A percentile compares a stretch with the other conserved stretches of the same genome.
phyloP scores from a whole-genome alignment of 192 early-diverging fungal species.

The Podochytrium sp. region DNA sequence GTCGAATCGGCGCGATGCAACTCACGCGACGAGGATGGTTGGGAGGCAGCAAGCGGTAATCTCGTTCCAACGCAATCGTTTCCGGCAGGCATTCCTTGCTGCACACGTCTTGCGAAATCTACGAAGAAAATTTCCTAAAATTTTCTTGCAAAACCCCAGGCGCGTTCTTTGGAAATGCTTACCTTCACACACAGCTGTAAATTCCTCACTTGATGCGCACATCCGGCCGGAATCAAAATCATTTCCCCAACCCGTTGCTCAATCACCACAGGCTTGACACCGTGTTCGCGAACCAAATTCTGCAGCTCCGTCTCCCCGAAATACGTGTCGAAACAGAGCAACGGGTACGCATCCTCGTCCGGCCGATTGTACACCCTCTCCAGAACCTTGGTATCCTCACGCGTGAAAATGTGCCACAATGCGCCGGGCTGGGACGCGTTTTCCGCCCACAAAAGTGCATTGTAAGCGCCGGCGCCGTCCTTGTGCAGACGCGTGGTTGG shows the following conservation, averaged over 20 bases:
- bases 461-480: constrained; percentile 8
- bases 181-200: constrained; percentile 26
- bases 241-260: constrained; percentile 16
- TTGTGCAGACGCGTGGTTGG: constrained; percentile 8
- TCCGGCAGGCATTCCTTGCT: constrained; percentile 5
- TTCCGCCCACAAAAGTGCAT: not conserved
- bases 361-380: not conserved
- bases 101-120: constrained; percentile 19
- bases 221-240: constrained; percentile 22
- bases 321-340: not conserved
- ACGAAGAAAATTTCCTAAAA: not conserved
- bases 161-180: not conserved
- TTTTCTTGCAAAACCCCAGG: not conserved
- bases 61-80: not conserved
- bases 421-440: not conserved
- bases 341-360: not conserved
- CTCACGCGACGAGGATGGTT: not conserved
- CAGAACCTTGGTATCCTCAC: not conserved
- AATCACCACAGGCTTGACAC: constrained; percentile 14
- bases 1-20: not conserved
- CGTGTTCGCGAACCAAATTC: not conserved
- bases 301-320: not conserved
- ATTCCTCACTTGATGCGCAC: constrained; percentile 24
- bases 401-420: constrained; percentile 8
- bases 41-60: not conserved